A percentile compares a stretch with the other conserved stretches of the same genome.
Conservation (phyloP, 2,329 filamentous ascomycete species). For the Orbilia ellipsospora region DNA sequence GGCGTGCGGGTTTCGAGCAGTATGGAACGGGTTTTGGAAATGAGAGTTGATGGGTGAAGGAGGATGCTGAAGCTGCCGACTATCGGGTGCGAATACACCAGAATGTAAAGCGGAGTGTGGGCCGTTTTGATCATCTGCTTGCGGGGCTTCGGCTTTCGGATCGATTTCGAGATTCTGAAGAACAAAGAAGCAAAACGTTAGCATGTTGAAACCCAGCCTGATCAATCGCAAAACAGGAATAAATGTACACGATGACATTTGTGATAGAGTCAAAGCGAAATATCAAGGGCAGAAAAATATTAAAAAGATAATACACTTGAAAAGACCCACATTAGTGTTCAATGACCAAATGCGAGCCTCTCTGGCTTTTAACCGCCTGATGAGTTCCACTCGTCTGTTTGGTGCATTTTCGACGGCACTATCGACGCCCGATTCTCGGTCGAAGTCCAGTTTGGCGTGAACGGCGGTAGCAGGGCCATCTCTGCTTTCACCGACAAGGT, state of each 20-base stretch:
- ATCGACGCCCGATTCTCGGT: constrained; percentile 3
- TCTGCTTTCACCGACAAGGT: constrained; percentile 27
- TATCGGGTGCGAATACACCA: constrained; percentile 72
- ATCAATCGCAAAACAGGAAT: not conserved
- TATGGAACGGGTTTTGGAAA: constrained; percentile 57
- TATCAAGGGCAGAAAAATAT: not conserved
- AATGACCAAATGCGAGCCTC: constrained; percentile 80
- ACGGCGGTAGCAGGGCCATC: constrained; percentile 41
- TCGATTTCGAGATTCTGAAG: constrained; percentile 58
- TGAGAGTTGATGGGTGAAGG: constrained; percentile 64
- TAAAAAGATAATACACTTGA: constrained; percentile 48
- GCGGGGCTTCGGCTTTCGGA: constrained; percentile 56
- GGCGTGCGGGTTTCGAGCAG: constrained; percentile 70
- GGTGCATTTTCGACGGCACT: constrained; percentile 34
- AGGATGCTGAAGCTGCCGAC: constrained; percentile 57
- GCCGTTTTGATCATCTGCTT: constrained; percentile 67
- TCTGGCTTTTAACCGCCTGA: constrained; percentile 82
- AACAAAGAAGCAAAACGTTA: constrained; percentile 55
- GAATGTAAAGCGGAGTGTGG: constrained; percentile 80
- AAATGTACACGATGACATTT: constrained; percentile 55
- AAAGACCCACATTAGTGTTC: constrained; percentile 68
- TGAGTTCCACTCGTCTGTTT: constrained; percentile 78
- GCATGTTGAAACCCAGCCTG: not conserved
- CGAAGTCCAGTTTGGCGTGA: constrained; percentile 39
- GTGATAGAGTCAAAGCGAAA: constrained; percentile 8